Base-by-base conservation (phyloP, 2,329 filamentous ascomycete genomes). In the Fusarium sp. region DNA sequence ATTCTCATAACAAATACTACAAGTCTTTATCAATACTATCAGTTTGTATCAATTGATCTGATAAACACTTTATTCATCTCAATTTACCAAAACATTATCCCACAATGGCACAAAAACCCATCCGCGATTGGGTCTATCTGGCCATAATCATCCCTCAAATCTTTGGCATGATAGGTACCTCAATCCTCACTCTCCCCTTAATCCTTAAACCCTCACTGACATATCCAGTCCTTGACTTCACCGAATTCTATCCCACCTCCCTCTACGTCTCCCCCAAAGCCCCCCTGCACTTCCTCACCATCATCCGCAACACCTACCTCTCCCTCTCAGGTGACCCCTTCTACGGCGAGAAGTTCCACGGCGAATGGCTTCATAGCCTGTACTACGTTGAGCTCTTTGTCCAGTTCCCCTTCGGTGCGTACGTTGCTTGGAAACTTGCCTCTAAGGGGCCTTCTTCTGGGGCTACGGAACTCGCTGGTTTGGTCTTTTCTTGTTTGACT, bases 301-400 rank as follows among this genome's bases (percentile, higher is more conserved):
- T 75, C 34, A 72, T 87, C 57, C 82, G 84, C 58, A 60, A 76
- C 5, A 80, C 78, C 69, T 88, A 88, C 76, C 75, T 83, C 42
- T 61, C 74, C 34, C 76, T 77, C 12, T 83, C 83, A 68, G 83
- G 84, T 56, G 86, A 88, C 74, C 85, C 84, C 9, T 84, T 86
- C 76, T 83, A 85, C 73, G 74, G 77, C 38, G 73, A 77, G 34
- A 70, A 77, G 30, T 72, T 72, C 14, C 73, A 78, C 47, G 78
- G 79, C 14, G 78, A 79, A 59, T 88, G 85, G 84, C 85, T 87
- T 77, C 75, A 78, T 12, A 75, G 83, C 48, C 83, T 85, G 69
- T 76, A 85, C 48, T 79, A 80, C 68, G 67, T 88, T 48, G 86
- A 88, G 77, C 73, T 82, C 1, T 54, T 81, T 43, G 81, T 83